These are phyloP conservation scores for Schizophyllum commune DNA, from an alignment of 1,284 basidiomycete species.

Conservation along the genomic window DNA sequence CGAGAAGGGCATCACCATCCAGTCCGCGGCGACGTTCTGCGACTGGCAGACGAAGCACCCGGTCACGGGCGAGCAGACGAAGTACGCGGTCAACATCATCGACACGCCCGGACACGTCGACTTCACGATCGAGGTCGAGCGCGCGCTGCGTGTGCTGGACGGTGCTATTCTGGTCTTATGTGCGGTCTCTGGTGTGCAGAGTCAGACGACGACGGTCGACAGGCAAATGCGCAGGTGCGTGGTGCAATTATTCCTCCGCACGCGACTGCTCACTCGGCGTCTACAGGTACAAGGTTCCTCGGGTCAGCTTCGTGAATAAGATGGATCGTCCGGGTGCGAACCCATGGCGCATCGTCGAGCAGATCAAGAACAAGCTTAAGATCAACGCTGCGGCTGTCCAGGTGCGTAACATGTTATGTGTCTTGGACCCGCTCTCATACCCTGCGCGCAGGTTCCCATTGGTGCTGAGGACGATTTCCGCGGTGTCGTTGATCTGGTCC, in stretches of 20 bases:
- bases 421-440: too few species aligned
- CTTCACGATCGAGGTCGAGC: slow-evolving; percentile 99
- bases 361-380: slow-evolving; percentile 88
- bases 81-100: slow-evolving; percentile 96
- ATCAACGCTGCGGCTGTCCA: slow-evolving; percentile 95
- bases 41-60: slow-evolving; percentile 84
- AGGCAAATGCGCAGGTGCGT: slow-evolving; percentile 79
- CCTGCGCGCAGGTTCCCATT: slow-evolving; percentile 60
- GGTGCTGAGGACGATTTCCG: slow-evolving; percentile 84
- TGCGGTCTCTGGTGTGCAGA: slow-evolving; percentile 95
- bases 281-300: slow-evolving; percentile 80
- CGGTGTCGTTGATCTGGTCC: slow-evolving; percentile 91
- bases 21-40: slow-evolving; percentile 97
- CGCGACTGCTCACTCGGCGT: neutral
- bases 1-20: slow-evolving; percentile 99
- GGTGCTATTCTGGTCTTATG: slow-evolving; percentile 96
- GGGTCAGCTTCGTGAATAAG: slow-evolving; percentile 98
- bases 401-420: neutral
- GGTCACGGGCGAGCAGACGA: slow-evolving; percentile 58
- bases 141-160: slow-evolving; percentile 93
- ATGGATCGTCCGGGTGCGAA: slow-evolving; percentile 99
- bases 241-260: neutral
- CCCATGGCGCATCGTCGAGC: slow-evolving; percentile 91
- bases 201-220: slow-evolving; percentile 99
- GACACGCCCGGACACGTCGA: slow-evolving; percentile 99